phyloP scores from a whole-genome alignment of 2,329 filamentous ascomycete species.

The Nemania sp. region DNA sequence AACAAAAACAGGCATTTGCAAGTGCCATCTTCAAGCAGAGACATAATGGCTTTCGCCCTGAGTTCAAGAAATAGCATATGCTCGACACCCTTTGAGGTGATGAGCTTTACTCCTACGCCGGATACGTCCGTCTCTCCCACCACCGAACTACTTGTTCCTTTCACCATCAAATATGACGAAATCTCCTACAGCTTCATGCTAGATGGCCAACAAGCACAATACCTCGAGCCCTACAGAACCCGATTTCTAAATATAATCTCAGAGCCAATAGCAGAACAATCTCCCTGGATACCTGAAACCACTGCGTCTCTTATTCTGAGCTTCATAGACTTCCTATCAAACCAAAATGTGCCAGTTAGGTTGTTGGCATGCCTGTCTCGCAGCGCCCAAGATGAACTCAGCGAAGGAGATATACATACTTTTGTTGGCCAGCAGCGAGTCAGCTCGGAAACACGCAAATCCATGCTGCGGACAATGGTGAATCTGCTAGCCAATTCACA shows the following conservation, averaged over 20 bases:
- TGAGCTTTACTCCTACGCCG: not conserved
- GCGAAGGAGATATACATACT: not conserved
- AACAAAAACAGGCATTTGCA: too few species aligned
- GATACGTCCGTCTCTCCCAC: not conserved
- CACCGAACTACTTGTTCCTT: not conserved
- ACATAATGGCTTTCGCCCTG: not conserved
- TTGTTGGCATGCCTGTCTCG: not conserved
- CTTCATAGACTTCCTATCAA: not conserved
- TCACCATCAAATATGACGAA: not conserved
- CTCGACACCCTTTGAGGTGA: conserved; percentile 3
- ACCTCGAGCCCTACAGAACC: not conserved
- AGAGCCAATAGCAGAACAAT: not conserved
- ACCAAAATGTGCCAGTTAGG: not conserved
- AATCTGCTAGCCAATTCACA: not conserved
- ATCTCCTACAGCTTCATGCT: not conserved
- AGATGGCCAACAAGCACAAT: not conserved
- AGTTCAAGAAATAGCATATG: conserved; percentile 1
- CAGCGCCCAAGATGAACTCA: not conserved
- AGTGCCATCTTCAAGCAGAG: not conserved
- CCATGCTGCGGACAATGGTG: conserved; percentile 14
- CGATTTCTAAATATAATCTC: not conserved
- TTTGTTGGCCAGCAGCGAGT: not conserved
- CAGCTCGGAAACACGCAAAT: conserved; percentile 13
- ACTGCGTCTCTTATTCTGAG: not conserved
- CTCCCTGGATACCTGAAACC: not conserved